phyloP scores from a whole-genome alignment of 2,329 filamentous ascomycete genomes.

The Colletotrichum liriopes region DNA sequence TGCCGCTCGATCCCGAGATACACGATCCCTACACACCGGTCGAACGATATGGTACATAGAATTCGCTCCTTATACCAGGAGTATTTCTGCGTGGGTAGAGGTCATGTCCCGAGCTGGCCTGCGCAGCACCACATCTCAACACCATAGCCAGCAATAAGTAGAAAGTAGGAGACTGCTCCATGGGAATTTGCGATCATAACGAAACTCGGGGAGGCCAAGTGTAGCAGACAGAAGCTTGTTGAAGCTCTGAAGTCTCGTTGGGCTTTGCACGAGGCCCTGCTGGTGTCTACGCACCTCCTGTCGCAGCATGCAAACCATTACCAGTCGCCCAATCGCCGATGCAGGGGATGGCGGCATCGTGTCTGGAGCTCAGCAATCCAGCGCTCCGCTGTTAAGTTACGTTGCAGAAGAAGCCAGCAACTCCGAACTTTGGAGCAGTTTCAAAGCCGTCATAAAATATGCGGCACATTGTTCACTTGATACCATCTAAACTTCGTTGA shows the following conservation, averaged over 20 bases:
- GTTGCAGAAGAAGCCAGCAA: background rate
- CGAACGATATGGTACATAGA: background rate
- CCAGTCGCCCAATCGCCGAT: background rate
- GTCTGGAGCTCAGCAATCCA: background rate
- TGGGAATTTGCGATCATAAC: background rate
- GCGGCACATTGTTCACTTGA: background rate
- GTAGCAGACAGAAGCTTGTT: too few species aligned
- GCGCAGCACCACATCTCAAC: background rate
- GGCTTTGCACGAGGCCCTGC: background rate
- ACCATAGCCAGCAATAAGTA: background rate
- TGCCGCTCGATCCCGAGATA: background rate
- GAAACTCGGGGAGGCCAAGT: too few species aligned
- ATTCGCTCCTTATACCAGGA: background rate
- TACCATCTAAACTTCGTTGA: background rate
- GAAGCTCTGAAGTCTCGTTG: too few species aligned
- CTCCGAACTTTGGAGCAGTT: background rate
- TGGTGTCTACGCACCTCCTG: background rate
- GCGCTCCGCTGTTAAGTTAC: background rate
- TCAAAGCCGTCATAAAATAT: background rate
- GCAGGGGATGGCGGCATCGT: background rate
- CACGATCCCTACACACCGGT: too few species aligned
- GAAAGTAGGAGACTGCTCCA: too few species aligned
- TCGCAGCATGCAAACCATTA: background rate
- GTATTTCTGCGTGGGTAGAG: background rate
- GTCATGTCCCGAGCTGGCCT: background rate